Conservation (phyloP, 148 eudicot genomes). For the Suaeda aralocaspica region DNA sequence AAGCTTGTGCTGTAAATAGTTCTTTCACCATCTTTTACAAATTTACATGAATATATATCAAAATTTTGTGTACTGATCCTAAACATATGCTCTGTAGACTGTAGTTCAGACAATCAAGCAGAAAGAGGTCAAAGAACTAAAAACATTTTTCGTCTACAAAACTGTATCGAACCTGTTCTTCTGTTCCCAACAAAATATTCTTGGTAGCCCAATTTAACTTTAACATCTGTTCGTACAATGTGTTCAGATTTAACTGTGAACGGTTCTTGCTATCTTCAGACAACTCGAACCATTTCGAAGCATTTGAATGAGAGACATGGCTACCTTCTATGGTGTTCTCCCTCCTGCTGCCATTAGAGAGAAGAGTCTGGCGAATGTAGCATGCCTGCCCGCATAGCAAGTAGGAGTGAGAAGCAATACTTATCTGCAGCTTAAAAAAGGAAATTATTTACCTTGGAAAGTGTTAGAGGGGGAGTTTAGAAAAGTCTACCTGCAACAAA, state of each 20-base stretch:
- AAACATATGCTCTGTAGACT: no score
- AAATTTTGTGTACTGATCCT: no score
- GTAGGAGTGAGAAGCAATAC: background rate
- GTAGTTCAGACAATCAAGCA: background rate
- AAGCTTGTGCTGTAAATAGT: no score
- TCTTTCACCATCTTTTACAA: no score
- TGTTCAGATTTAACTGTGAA: slow-evolving; percentile 29
- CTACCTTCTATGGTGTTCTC: slow-evolving; percentile 27
- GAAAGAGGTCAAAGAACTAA: background rate
- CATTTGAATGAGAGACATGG: slow-evolving; percentile 23
- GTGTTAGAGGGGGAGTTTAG: background rate
- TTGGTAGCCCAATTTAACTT: slow-evolving; percentile 57
- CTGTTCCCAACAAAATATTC: slow-evolving; percentile 57
- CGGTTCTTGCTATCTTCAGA: slow-evolving; percentile 37
- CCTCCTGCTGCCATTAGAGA: slow-evolving; percentile 27
- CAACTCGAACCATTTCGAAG: slow-evolving; percentile 43
- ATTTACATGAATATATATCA: background rate
- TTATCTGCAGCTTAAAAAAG: background rate
- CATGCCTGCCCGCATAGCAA: slow-evolving; percentile 51
- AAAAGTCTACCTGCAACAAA: slow-evolving; percentile 62
- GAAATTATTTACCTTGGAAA: no score
- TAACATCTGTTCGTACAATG: slow-evolving; percentile 39
- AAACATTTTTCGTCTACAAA: slow-evolving; percentile 29
- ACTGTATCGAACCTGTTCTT: slow-evolving; percentile 61
- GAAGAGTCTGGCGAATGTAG: slow-evolving; percentile 49